These are phyloP conservation scores for Trypanosoma melophagium DNA, from an alignment of 208 protist species.

Conservation along the genomic window DNA sequence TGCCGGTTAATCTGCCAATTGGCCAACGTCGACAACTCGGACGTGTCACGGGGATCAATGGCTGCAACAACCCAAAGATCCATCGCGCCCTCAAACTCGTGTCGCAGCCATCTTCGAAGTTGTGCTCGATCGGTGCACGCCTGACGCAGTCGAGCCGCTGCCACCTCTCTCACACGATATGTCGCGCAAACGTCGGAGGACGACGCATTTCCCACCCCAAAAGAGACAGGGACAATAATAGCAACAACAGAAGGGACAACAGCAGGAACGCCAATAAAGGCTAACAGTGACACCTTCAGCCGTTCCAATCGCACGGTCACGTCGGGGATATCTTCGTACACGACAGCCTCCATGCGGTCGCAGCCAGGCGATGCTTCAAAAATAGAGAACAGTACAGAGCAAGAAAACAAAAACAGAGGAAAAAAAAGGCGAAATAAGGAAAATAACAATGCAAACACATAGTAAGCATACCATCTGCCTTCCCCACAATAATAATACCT, in stretches of 20 bases:
- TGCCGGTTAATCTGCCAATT: conserved; percentile 33
- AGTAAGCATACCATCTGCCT: no score
- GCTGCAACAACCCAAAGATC: conserved; percentile 20
- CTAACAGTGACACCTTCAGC: conserved; percentile 15
- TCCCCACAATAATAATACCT: no score
- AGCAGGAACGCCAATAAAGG: conserved; percentile 14
- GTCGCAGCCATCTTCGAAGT: conserved; percentile 20
- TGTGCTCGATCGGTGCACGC: conserved; percentile 14
- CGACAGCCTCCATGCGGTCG: conserved; percentile 20
- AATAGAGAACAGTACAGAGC: no score
- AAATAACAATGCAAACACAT: conserved; percentile 4
- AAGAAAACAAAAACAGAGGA: neutral
- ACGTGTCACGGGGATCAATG: conserved; percentile 5
- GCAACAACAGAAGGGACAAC: conserved; percentile 9
- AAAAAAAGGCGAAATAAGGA: conserved; percentile 3
- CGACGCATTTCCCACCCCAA: neutral
- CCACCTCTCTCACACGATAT: neutral
- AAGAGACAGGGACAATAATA: conserved; percentile 23
- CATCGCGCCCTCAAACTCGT: neutral
- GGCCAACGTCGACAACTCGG: conserved; percentile 28
- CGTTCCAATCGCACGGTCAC: conserved; percentile 9
- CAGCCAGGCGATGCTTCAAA: neutral
- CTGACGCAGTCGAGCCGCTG: conserved; percentile 2
- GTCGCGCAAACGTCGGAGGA: neutral
- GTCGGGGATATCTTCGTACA: conserved; percentile 25